phyloP scores from a whole-genome alignment of 2,329 filamentous ascomycete genomes.

The Aspergillus floridensis region DNA sequence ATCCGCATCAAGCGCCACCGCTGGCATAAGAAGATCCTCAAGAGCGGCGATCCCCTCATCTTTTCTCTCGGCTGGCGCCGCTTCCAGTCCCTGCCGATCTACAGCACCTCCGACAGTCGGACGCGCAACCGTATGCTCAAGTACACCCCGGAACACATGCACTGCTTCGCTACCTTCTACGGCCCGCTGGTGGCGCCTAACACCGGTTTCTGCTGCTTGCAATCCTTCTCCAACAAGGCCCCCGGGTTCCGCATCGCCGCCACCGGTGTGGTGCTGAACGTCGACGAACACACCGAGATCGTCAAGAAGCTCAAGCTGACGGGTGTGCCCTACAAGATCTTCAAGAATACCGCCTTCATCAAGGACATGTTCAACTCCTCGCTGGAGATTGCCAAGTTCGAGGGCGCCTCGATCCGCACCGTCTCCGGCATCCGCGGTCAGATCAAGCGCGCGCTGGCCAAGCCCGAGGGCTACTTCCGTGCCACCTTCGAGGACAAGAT shows the following conservation, averaged over 20 bases:
- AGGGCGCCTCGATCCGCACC: slow-evolving; percentile 91
- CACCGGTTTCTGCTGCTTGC: slow-evolving; percentile 91
- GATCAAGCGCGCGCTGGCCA: slow-evolving; percentile 91
- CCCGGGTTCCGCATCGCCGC: slow-evolving; percentile 93
- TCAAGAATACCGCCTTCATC: slow-evolving; percentile 98
- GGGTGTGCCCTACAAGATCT: slow-evolving; percentile 92
- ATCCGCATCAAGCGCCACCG: slow-evolving; percentile 94
- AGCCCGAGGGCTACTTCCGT: slow-evolving; percentile 92
- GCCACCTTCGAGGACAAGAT: slow-evolving; percentile 99
- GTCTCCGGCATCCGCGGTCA: slow-evolving; percentile 94
- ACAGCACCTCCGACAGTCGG: slow-evolving; percentile 90
- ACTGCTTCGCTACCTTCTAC: slow-evolving; percentile 95
- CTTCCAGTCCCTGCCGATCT: slow-evolving; percentile 89
- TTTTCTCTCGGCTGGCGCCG: slow-evolving; percentile 95
- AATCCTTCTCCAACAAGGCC: slow-evolving; percentile 78
- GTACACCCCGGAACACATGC: slow-evolving; percentile 99
- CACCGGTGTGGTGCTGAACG: slow-evolving; percentile 87
- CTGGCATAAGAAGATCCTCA: slow-evolving; percentile 99
- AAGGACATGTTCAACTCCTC: slow-evolving; percentile 96
- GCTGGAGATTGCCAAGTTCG: slow-evolving; percentile 96
- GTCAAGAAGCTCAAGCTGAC: slow-evolving; percentile 99
- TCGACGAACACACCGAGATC: slow-evolving; percentile 94
- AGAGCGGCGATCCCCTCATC: slow-evolving; percentile 95
- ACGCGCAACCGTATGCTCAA: slow-evolving; percentile 97
- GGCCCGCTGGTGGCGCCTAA: slow-evolving; percentile 93